phyloP scores from a whole-genome alignment of 345 rosid genomes.

The Chamaenerion angustifolium region DNA sequence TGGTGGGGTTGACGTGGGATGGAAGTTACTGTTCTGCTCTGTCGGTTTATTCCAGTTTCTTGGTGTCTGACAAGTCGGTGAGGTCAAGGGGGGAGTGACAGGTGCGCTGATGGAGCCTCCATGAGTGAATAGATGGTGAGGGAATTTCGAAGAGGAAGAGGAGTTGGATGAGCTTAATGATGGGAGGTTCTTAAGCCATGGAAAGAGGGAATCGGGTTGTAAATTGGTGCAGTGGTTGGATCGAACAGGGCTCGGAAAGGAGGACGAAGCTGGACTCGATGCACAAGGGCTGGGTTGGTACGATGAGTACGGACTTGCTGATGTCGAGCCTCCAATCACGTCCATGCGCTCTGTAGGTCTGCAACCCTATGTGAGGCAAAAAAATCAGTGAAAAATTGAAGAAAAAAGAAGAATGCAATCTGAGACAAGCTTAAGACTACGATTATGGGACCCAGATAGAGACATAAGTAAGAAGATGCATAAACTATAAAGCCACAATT shows the following conservation, averaged over 20 bases:
- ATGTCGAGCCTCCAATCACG: conserved; percentile 67
- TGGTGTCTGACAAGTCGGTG: conserved; percentile 34
- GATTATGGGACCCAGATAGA: too few relatives aligned
- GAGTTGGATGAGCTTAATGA: conserved; percentile 26
- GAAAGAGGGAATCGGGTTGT: conserved; percentile 71
- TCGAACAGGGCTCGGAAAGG: conserved; percentile 33
- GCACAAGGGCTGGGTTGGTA: conserved; percentile 85
- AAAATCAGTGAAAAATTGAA: too few relatives aligned
- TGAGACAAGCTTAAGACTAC: too few relatives aligned
- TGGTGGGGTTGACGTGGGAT: too few relatives aligned
- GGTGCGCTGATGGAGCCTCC: conserved; percentile 95
- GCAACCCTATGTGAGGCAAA: conserved; percentile 36
- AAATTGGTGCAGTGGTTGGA: too few relatives aligned
- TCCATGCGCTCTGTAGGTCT: conserved; percentile 55
- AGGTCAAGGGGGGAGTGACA: conserved; percentile 83
- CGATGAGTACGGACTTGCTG: conserved; percentile 90
- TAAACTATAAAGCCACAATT: too few relatives aligned
- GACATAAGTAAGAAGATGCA: too few relatives aligned
- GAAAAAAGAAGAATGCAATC: too few relatives aligned
- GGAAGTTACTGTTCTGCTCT: too few relatives aligned
- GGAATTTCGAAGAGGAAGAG: conserved; percentile 37
- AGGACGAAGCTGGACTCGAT: conserved; percentile 2
- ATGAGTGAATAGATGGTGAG: conserved; percentile 38
- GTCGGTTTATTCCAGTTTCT: too few relatives aligned
- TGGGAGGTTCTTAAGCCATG: conserved; percentile 92